Evolutionary conservation across 352 stramenopile genomes (phyloP), one percentile per base, ranked within the genome.

Genomic region (Globisporangium apiculatum): DNA sequence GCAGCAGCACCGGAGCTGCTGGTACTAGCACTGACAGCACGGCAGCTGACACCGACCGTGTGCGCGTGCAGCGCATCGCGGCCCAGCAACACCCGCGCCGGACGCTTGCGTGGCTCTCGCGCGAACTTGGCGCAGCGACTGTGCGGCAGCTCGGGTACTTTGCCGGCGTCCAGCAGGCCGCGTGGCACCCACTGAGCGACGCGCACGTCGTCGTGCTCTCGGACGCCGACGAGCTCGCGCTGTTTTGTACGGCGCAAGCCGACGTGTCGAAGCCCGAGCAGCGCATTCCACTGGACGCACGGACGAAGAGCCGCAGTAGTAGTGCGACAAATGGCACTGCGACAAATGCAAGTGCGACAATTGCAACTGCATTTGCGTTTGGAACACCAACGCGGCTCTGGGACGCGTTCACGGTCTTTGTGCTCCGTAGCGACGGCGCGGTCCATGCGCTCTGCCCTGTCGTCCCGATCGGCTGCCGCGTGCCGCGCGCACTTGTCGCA

Each of bases 171-270:
- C 61, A 66, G 35, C 74, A 91, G 47, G 79, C 67, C 1, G 65
- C 71, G 36, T 93, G 83, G 83, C 81, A 93, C 48, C 75, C 81
- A 18, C 71, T 90, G 9, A 90, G 81, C 56, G 76, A 89, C 66
- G 62, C 55, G 37, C 83, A 93, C 53, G 17, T 91, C n/a, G 76
- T 85, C 18, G 74, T 87, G 54, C 69, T 93, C 36, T 88, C 77
- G 31, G 81, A 90, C 55, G 76, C 72, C 0, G 83, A 93, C 46
- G 83, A 93, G 62, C 55, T 93, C n/a, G 65, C 69, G 24, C 57
- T 93, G 15, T 89, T 89, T 50, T 85, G 87, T 64, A 72, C 81
- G 18, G 60, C 67, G 12, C 24, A 31, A 31, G 71, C 83, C 38
- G 80, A 89, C 56, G 76, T 83, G 42, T 72, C 75, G 24, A 86